Percentiles rank a stretch among this genome's conserved stretches.
Conservation (phyloP, 202 grass and related monocot genomes). For the Panicum hallii region DNA sequence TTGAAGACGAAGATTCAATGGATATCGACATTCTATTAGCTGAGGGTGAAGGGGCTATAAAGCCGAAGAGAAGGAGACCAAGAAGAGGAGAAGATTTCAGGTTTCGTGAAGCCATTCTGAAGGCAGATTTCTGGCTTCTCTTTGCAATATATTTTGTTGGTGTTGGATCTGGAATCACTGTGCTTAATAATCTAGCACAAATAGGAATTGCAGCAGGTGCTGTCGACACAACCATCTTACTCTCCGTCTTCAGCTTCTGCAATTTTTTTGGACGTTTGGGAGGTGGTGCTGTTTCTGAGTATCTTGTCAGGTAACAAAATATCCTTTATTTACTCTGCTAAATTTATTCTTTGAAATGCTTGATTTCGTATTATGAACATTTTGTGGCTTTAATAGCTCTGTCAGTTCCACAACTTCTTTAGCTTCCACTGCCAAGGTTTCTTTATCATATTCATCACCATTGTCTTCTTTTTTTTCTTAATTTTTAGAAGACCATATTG, state of each 20-base stretch:
- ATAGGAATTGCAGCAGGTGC: conserved; percentile 83
- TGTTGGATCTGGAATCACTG: conserved; percentile 87
- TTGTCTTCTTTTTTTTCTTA: not conserved
- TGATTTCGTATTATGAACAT: not conserved
- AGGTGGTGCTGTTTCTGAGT: conserved; percentile 74
- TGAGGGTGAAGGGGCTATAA: conserved; percentile 89
- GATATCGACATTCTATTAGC: conserved; percentile 91
- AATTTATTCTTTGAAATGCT: conserved; percentile 1
- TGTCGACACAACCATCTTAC: conserved; percentile 70
- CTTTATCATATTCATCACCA: not conserved
- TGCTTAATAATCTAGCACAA: conserved; percentile 94
- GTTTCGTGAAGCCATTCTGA: conserved; percentile 83
- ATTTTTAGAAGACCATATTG: not conserved
- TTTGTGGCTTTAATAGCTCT: not conserved
- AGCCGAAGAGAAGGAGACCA: conserved; percentile 82
- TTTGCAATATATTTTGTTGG: conserved; percentile 85
- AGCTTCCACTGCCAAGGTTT: too few species aligned
- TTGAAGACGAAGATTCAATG: conserved; percentile 57
- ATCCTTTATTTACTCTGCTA: conserved; percentile 11
- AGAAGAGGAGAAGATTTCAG: conserved; percentile 93
- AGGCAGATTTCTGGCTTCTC: conserved; percentile 95
- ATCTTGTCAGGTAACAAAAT: conserved; percentile 77
- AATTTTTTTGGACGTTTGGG: conserved; percentile 90
- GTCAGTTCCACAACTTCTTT: conserved; percentile 1
- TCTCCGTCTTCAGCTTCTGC: conserved; percentile 90